Conservation (phyloP, 2,329 filamentous ascomycete genomes). For the Trichoderma sp. region DNA sequence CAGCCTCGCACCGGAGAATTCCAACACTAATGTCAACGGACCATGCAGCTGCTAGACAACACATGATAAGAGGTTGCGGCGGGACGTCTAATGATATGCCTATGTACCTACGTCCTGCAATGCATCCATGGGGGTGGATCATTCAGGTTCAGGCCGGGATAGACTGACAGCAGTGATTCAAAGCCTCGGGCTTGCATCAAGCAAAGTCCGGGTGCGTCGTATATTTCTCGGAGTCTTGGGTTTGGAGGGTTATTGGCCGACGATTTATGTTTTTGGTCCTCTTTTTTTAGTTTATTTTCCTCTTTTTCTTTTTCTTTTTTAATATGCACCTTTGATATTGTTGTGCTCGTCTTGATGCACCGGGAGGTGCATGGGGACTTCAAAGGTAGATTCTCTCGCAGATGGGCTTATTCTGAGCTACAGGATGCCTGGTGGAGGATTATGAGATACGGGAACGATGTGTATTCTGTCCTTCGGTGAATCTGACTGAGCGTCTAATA, state of each 20-base stretch:
- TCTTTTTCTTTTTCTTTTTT: conserved; percentile 20
- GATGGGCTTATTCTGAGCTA: not conserved
- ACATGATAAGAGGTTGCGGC: not conserved
- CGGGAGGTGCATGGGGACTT: not conserved
- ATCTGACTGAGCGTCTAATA: conserved; percentile 27
- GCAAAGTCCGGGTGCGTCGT: conserved; percentile 32
- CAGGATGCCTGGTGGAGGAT: conserved; percentile 5
- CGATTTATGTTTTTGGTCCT: conserved; percentile 35
- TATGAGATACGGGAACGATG: conserved; percentile 9
- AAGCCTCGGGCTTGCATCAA: conserved; percentile 26
- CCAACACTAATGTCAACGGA: conserved; percentile 55
- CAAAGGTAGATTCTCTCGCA: not conserved
- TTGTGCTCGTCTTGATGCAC: conserved; percentile 13
- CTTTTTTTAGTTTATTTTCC: conserved; percentile 14
- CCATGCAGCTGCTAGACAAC: conserved; percentile 54
- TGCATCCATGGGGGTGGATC: conserved; percentile 24
- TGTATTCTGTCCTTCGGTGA: conserved; percentile 18
- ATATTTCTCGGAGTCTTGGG: conserved; percentile 42
- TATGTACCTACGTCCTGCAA: conserved; percentile 23
- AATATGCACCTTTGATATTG: conserved; percentile 23
- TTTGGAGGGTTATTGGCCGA: conserved; percentile 38
- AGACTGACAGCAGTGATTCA: conserved; percentile 29
- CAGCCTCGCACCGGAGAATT: conserved; percentile 54
- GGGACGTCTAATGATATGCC: conserved; percentile 19
- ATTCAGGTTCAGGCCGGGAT: conserved; percentile 27